Evolutionary conservation across 495 filamentous ascomycete species (phyloP).

Genomic region (Penicillium robsamsonii): DNA sequence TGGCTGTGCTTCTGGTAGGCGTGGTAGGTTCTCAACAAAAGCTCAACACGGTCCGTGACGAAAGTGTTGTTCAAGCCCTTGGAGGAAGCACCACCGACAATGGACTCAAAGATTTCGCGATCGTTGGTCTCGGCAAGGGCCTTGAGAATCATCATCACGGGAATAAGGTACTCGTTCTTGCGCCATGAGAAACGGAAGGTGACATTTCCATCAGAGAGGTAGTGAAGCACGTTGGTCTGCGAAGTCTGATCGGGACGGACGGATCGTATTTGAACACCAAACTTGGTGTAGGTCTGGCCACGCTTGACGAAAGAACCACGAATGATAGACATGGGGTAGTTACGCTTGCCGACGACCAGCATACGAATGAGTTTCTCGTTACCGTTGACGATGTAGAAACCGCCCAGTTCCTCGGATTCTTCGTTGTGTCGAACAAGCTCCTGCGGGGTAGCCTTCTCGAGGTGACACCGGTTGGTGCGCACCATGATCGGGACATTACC

Average conservation of each 20-base stretch:
- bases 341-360: constrained; percentile 81
- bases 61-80: constrained; percentile 84
- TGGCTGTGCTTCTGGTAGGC: constrained; percentile 76
- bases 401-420: constrained; percentile 88
- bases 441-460: constrained; percentile 78
- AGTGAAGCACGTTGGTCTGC: constrained; percentile 95
- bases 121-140: constrained; percentile 95
- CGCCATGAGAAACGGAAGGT: constrained; percentile 97
- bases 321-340: constrained; percentile 91
- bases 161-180: constrained; percentile 92
- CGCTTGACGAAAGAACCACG: constrained; percentile 83
- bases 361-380: constrained; percentile 92
- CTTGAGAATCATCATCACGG: constrained; percentile 94
- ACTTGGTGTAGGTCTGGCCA: constrained; percentile 81
- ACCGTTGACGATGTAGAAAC: constrained; percentile 74
- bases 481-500: constrained; percentile 92
- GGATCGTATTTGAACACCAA: constrained; percentile 84
- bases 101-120: constrained; percentile 86
- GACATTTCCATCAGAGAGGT: constrained; percentile 90
- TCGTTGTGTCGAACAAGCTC: constrained; percentile 82
- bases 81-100: constrained; percentile 70
- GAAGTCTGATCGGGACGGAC: constrained; percentile 95
- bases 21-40: constrained; percentile 90
- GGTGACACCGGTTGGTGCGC: constrained; percentile 86
- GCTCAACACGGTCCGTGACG: constrained; percentile 88